Evolutionary conservation across 2,329 filamentous ascomycete genomes (phyloP).

Genomic region (Elsinoe fawcettii): DNA sequence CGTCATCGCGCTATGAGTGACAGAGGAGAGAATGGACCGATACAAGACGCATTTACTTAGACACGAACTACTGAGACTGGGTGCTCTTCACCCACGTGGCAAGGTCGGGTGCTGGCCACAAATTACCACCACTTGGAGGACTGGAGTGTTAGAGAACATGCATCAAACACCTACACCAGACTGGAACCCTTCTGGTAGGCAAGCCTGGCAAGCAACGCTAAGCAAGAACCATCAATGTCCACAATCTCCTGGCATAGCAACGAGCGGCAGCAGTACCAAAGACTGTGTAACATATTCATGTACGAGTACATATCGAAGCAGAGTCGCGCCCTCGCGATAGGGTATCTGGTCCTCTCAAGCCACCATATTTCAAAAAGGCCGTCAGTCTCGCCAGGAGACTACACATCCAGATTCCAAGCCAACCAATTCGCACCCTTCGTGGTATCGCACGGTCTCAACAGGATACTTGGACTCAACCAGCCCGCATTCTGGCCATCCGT

Average conservation of each 20-base stretch:
- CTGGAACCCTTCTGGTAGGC: too few relatives aligned
- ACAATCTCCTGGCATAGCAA: too few relatives aligned
- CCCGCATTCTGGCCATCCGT: slow-evolving; percentile 2
- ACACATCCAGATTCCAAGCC: neutral
- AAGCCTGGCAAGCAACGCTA: too few relatives aligned
- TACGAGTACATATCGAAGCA: neutral
- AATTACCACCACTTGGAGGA: too few relatives aligned
- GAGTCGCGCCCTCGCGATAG: neutral
- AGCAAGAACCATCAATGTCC: too few relatives aligned
- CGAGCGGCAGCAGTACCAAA: neutral
- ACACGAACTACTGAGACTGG: too few relatives aligned
- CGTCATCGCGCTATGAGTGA: slow-evolving; percentile 58
- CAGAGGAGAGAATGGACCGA: too few relatives aligned
- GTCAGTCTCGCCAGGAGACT: neutral
- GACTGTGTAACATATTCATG: neutral
- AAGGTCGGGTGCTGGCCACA: too few relatives aligned
- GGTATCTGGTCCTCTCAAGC: neutral
- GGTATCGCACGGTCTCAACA: neutral
- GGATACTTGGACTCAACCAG: neutral
- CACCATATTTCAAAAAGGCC: neutral
- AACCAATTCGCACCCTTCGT: neutral
- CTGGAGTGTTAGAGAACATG: too few relatives aligned
- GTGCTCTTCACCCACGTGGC: too few relatives aligned
- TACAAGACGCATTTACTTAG: too few relatives aligned
- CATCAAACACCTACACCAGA: too few relatives aligned